These are phyloP conservation scores for Mitragyna speciosa DNA, from an alignment of 257 asterid species.

Conservation along the genomic window DNA sequence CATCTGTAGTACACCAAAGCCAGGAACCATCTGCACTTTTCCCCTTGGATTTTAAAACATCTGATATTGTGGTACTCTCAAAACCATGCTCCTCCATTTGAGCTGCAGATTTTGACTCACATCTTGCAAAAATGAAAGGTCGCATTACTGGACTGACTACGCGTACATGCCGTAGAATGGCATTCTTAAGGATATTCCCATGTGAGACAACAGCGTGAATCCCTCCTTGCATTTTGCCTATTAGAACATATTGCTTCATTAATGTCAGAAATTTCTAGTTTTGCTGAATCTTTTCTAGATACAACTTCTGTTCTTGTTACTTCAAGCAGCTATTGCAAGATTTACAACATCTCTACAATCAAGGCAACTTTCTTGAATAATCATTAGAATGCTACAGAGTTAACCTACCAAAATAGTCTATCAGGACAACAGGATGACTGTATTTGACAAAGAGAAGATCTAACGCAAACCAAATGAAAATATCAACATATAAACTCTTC, in stretches of 20 bases:
- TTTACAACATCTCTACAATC: background rate
- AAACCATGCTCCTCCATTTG: conserved; percentile 96
- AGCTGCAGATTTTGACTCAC: conserved; percentile 73
- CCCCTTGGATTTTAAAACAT: conserved; percentile 70
- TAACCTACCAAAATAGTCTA: background rate
- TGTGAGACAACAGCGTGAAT: conserved; percentile 62
- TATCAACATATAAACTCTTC: background rate
- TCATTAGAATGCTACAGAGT: no score
- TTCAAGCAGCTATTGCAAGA: background rate
- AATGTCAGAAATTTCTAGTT: background rate
- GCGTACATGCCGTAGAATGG: conserved; percentile 65
- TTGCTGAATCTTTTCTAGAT: background rate
- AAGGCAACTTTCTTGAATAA: background rate
- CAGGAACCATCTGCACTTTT: conserved; percentile 93
- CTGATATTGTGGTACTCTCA: conserved; percentile 82
- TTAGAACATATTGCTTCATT: background rate
- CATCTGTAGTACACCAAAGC: conserved; percentile 99
- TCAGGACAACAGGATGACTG: background rate
- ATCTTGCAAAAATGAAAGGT: conserved; percentile 46
- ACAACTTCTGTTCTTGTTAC: background rate
- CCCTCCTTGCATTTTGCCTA: conserved; percentile 89
- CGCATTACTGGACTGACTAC: conserved; percentile 48
- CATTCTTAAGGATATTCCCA: conserved; percentile 62
- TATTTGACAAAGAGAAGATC: background rate
- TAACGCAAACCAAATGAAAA: background rate